phyloP scores from a whole-genome alignment of 163 green algal species.

The Trebouxiophyceae sp. region DNA sequence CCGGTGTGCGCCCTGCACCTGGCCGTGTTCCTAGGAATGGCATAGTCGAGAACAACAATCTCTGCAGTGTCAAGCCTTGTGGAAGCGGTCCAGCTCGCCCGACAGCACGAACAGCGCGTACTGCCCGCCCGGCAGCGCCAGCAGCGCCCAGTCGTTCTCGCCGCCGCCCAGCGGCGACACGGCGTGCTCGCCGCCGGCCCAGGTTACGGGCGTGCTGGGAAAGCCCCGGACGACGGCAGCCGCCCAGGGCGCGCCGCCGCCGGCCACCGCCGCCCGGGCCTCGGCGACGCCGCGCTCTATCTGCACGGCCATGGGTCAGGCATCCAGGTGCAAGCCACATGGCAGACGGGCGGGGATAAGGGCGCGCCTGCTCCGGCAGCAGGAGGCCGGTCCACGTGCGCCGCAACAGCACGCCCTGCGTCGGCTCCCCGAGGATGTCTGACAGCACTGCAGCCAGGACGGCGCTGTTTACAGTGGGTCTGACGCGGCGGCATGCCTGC shows the following conservation, averaged over 20 bases:
- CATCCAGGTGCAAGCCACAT: neutral
- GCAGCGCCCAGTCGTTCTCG: conserved; percentile 1
- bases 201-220: conserved; percentile 1
- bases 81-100: neutral
- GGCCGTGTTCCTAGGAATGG: neutral
- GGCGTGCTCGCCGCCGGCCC: neutral
- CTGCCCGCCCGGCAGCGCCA: neutral
- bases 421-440: neutral
- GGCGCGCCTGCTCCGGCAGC: neutral
- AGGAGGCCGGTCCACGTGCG: too few species aligned
- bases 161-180: neutral
- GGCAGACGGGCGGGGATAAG: neutral
- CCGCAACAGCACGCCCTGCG: too few species aligned
- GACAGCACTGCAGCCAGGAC: too few species aligned
- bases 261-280: neutral
- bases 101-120: conserved; percentile 4
- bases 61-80: neutral
- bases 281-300: neutral
- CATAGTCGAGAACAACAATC: neutral
- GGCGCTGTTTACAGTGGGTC: too few species aligned
- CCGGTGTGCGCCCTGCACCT: too few species aligned
- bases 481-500: too few species aligned
- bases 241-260: neutral
- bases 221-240: conserved; percentile 5
- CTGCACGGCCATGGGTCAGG: neutral